Conservation (phyloP, 768 basidiomycete genomes). For the Russula olivacea region DNA sequence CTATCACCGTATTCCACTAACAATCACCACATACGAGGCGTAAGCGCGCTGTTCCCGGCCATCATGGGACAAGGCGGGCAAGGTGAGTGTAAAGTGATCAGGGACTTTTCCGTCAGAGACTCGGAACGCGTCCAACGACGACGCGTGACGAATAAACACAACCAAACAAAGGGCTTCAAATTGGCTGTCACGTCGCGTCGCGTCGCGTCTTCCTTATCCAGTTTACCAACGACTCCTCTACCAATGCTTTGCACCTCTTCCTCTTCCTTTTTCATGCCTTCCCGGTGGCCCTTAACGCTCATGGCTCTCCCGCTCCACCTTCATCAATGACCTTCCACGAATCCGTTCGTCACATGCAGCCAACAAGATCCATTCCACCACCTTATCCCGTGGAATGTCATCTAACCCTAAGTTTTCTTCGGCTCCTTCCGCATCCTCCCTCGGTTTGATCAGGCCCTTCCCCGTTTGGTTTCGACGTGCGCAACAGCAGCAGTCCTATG, state of each 20-base stretch:
- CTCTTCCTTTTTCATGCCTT: constrained; percentile 11
- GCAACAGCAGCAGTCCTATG: neutral
- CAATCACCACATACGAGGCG: no score
- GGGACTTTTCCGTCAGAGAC: no score
- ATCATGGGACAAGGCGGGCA: no score
- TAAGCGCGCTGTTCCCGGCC: no score
- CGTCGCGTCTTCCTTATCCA: neutral
- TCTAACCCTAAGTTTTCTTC: constrained; percentile 2
- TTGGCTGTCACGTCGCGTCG: neutral
- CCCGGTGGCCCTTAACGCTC: constrained; percentile 14
- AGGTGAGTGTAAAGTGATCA: no score
- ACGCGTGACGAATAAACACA: neutral
- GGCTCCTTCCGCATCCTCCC: neutral
- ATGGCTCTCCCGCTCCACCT: constrained; percentile 10
- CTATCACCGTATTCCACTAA: no score
- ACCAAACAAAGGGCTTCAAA: constrained; percentile 2
- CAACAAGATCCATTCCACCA: constrained; percentile 21
- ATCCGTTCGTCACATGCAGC: constrained; percentile 13
- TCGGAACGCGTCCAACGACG: no score
- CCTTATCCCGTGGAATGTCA: constrained; percentile 19
- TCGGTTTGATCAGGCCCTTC: neutral
- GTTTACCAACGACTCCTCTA: neutral
- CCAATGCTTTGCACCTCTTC: neutral
- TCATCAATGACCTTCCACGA: constrained; percentile 8
- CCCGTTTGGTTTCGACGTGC: neutral